These are phyloP conservation scores for Aspergillus novoparasiticus DNA, from an alignment of 2,329 filamentous ascomycete genomes.

Conservation along the genomic window DNA sequence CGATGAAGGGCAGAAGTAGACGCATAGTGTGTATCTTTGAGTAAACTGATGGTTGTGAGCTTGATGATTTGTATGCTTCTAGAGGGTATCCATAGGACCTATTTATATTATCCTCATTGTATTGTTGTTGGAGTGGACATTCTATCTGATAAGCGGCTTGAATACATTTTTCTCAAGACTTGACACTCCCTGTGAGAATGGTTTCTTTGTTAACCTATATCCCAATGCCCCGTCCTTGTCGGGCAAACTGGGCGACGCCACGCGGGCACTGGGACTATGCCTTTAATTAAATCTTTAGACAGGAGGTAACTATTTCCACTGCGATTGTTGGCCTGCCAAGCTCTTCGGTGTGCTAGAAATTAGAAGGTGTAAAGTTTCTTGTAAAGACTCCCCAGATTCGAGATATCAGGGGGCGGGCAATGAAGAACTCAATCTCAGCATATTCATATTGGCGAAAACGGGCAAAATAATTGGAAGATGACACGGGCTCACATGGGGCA, in stretches of 20 bases:
- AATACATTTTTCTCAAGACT: neutral
- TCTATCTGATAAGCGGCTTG: no score
- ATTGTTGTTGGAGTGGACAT: neutral
- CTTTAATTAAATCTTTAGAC: neutral
- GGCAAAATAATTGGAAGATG: no score
- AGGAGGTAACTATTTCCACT: neutral
- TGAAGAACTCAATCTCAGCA: neutral
- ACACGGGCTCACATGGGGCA: neutral
- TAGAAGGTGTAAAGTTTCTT: neutral
- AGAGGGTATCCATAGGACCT: neutral
- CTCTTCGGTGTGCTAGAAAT: neutral
- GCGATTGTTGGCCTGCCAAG: neutral
- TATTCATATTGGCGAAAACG: neutral
- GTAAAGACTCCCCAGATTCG: neutral
- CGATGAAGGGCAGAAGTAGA: neutral
- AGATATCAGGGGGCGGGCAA: neutral
- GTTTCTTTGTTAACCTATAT: neutral
- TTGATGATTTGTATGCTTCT: neutral
- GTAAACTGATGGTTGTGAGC: neutral
- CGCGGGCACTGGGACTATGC: neutral
- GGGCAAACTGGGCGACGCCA: neutral
- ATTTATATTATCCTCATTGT: neutral
- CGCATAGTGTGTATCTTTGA: neutral
- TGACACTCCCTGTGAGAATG: neutral
- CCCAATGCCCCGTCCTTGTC: neutral